Percentiles rank a stretch among this genome's conserved stretches.
phyloP scores from a whole-genome alignment of 352 stramenopile species.

The Thraustochytrium sp. region DNA sequence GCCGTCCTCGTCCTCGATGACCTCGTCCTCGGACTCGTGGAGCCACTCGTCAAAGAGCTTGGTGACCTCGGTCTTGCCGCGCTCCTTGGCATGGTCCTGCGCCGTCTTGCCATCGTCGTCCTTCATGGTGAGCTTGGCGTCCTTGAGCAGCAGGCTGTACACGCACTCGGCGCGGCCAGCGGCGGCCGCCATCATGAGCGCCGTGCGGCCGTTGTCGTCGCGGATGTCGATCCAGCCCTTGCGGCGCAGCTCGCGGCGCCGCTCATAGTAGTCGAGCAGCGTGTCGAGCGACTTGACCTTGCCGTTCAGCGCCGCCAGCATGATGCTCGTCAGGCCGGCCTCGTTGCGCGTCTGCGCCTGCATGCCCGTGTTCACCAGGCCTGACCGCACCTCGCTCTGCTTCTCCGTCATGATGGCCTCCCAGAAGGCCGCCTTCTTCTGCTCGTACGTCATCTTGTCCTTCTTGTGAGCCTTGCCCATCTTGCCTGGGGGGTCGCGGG shows the following conservation, averaged over 20 bases:
- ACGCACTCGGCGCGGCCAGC: conserved; percentile 12
- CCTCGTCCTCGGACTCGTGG: conserved; percentile 42
- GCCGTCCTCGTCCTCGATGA: conserved; percentile 32
- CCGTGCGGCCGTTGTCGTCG: conserved; percentile 44
- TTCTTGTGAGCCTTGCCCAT: conserved; percentile 40
- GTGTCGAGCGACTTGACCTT: conserved; percentile 42
- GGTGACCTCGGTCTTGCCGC: not conserved
- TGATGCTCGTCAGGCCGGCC: conserved; percentile 44
- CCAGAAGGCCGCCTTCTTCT: conserved; percentile 45
- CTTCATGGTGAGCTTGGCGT: conserved; percentile 31
- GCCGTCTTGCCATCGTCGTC: conserved; percentile 35
- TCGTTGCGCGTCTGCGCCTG: conserved; percentile 46
- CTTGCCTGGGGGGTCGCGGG: not conserved
- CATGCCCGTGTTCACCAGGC: conserved; percentile 45
- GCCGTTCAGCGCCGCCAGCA: conserved; percentile 37
- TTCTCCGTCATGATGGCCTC: conserved; percentile 40
- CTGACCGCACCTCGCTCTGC: conserved; percentile 33
- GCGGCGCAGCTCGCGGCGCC: conserved; percentile 25
- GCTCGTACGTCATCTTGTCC: conserved; percentile 30
- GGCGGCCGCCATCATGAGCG: conserved; percentile 39
- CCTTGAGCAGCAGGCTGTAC: conserved; percentile 24
- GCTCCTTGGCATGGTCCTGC: not conserved
- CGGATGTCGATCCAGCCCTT: conserved; percentile 38
- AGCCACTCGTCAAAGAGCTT: conserved; percentile 43
- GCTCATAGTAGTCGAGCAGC: conserved; percentile 48